Conservation (phyloP, 208 protist species). For the Phytomonas francai region DNA sequence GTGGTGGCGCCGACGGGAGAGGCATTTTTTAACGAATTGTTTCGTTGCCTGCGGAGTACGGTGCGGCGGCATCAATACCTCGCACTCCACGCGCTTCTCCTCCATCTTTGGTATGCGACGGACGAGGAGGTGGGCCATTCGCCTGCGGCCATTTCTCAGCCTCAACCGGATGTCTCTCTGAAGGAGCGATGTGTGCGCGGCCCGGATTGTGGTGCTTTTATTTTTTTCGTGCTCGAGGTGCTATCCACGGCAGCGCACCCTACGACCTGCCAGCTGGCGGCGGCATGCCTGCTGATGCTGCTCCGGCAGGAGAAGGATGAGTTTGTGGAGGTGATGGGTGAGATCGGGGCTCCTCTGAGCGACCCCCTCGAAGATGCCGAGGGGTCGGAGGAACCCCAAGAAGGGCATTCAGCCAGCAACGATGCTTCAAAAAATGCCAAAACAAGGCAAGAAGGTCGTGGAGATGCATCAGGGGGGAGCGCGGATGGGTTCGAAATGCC, state of each 20-base stretch:
- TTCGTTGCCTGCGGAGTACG: neutral
- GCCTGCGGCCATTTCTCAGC: neutral
- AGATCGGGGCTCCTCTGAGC: slow-evolving; percentile 31
- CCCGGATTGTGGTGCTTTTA: slow-evolving; percentile 30
- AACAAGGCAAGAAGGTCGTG: neutral
- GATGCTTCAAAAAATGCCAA: neutral
- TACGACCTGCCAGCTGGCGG: slow-evolving; percentile 17
- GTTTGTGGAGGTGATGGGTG: slow-evolving; percentile 25
- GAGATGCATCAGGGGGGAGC: neutral
- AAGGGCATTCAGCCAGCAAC: slow-evolving; percentile 3
- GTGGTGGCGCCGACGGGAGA: neutral
- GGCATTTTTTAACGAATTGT: neutral
- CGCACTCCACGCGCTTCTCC: neutral
- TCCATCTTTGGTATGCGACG: neutral
- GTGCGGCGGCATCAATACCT: neutral
- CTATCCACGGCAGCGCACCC: slow-evolving; percentile 26
- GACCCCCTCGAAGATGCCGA: slow-evolving; percentile 14
- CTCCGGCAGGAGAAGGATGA: slow-evolving; percentile 12
- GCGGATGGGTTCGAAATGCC: slow-evolving; percentile 20
- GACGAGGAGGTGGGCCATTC: neutral
- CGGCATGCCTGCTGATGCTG: slow-evolving; percentile 29
- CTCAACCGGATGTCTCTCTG: slow-evolving; percentile 11
- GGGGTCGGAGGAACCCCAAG: neutral
- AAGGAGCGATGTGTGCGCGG: slow-evolving; percentile 36
- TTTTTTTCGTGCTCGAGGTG: slow-evolving; percentile 35